Conservation (phyloP, 2,329 filamentous ascomycete species). For the Teratosphaeria destructans region DNA sequence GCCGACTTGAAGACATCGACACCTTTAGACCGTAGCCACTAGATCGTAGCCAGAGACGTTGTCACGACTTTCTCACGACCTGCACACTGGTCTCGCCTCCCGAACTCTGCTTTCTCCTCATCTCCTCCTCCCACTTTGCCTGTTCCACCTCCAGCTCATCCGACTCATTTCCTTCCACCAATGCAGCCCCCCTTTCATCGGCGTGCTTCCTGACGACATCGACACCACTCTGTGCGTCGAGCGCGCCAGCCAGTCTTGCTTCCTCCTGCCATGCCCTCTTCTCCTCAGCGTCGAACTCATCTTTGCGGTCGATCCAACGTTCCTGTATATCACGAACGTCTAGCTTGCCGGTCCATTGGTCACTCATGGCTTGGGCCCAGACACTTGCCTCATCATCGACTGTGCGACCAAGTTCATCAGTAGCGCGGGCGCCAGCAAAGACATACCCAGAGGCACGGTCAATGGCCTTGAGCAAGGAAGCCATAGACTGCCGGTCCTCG, state of each 20-base stretch:
- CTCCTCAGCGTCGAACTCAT: slow-evolving; percentile 76
- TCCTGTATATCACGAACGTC: slow-evolving; percentile 88
- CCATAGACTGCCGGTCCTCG: slow-evolving; percentile 96
- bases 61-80: slow-evolving; percentile 10
- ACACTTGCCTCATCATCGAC: slow-evolving; percentile 45
- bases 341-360: slow-evolving; percentile 53
- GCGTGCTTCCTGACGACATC: slow-evolving; percentile 14
- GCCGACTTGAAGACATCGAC: background rate
- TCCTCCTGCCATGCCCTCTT: slow-evolving; percentile 65
- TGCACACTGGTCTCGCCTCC: slow-evolving; percentile 6
- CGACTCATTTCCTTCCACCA: slow-evolving; percentile 11
- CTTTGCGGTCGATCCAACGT: slow-evolving; percentile 85
- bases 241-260: slow-evolving; percentile 34
- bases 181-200: slow-evolving; percentile 7
- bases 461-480: slow-evolving; percentile 76
- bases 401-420: slow-evolving; percentile 54
- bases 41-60: background rate
- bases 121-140: slow-evolving; percentile 18
- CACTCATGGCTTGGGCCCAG: slow-evolving; percentile 92
- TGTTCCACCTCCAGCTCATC: slow-evolving; percentile 22
- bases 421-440: slow-evolving; percentile 80
- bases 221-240: slow-evolving; percentile 14
- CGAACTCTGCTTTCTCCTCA: slow-evolving; percentile 6
- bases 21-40: background rate
- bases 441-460: slow-evolving; percentile 89